These are phyloP conservation scores for Porcisia deanei DNA, from an alignment of 208 protist species.

Conservation along the genomic window DNA sequence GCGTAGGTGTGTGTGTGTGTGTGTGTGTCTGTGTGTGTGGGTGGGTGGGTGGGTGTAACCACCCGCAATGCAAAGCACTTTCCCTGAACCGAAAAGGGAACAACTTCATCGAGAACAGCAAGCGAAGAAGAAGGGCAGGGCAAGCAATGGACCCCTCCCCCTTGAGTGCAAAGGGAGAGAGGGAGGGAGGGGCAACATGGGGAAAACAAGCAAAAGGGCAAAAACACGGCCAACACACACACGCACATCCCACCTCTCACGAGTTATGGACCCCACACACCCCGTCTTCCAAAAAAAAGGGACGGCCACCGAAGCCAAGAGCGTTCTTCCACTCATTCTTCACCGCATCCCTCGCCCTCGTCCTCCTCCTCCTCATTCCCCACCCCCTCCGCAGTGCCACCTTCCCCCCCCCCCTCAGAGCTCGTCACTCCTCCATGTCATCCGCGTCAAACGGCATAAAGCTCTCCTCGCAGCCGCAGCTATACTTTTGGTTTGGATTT, in stretches of 20 bases:
- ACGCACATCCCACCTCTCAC: neutral
- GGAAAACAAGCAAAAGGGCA: neutral
- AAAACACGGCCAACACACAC: neutral
- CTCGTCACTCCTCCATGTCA: constrained; percentile 52
- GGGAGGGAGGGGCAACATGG: neutral
- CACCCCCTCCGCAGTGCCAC: neutral
- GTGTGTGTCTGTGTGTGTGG: neutral
- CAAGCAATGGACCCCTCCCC: too few relatives aligned
- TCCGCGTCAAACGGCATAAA: constrained; percentile 93
- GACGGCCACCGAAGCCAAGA: neutral
- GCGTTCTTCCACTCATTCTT: neutral
- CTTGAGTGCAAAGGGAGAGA: too few relatives aligned
- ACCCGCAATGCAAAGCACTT: neutral
- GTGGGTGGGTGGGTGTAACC: neutral
- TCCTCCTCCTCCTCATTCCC: neutral
- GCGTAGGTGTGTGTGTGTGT: neutral
- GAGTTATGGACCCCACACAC: neutral
- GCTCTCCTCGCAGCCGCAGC: constrained; percentile 97
- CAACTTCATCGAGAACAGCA: neutral
- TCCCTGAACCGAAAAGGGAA: neutral
- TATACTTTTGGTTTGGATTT: constrained; percentile 96
- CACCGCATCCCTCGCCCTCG: neutral
- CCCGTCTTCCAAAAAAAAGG: neutral
- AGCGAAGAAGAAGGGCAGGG: neutral
- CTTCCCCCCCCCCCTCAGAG: neutral